Base-by-base conservation (phyloP, 1,284 basidiomycete species). In the Fistulinella staudtii region DNA sequence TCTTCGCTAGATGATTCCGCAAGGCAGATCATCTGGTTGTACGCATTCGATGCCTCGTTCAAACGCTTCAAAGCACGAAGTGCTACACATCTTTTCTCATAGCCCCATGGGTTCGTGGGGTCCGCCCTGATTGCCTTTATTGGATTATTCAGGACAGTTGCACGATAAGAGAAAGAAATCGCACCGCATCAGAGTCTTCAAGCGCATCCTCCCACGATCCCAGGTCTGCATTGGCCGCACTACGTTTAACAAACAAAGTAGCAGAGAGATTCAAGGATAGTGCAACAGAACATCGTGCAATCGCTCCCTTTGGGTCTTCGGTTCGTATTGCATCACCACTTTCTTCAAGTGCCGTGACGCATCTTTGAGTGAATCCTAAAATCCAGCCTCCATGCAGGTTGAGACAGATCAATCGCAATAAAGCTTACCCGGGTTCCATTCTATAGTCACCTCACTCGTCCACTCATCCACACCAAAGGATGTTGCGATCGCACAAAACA, bases 41-140 rank as follows among this genome's bases (percentile, higher is more conserved):
- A 46, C 15, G 35, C 18, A 13, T 24, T 17, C 5, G 40, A 41
- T 3, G 48, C 48, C 24, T 45, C 43, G 7, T 48, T 25, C 11
- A 45, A 39, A 22, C 22, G 39, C 8, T 25, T 18, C 28, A 24
- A 30, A 4, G 21, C 43, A 14, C 45, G 39, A 6, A 48, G 35
- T 13, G 43, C 47, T 11, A 30, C 11, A 9, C 41, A n/a, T 29
- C 29, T 41, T 3, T 38, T 2, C 30, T 45, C 47, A 10, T 45
- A 39, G 18, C 27, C 39, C 11, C 11, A 34, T n/a, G 24, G 43
- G 15, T 5, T 8, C n/a, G 15, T 15, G 2, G 36, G 1, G 20
- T 45, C 43, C 8, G 3, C 2, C 18, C 31, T 15, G 17, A 49
- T 35, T 14, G 13, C 43, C 47, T 49, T 29, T 15, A 11, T 23